phyloP scores from a whole-genome alignment of 2,329 filamentous ascomycete genomes.

The Pseudogymnoascus sp. region DNA sequence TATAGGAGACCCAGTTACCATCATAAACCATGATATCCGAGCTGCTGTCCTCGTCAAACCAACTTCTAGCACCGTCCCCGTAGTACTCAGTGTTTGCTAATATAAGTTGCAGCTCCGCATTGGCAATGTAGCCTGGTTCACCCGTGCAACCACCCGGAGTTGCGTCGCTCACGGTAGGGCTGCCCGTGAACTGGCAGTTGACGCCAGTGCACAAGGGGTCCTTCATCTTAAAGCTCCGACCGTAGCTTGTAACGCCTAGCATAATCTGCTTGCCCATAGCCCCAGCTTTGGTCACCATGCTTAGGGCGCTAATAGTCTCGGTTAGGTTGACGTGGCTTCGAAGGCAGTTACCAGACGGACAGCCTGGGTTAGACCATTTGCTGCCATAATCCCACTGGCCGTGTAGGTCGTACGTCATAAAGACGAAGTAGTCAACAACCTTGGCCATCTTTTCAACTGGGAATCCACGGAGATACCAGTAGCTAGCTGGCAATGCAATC shows the following conservation, averaged over 20 bases:
- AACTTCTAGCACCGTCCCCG: too few relatives aligned
- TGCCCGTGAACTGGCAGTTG: too few relatives aligned
- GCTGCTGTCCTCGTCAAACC: too few relatives aligned
- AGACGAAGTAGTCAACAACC: conserved; percentile 27
- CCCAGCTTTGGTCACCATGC: conserved; percentile 34
- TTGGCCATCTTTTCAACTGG: conserved; percentile 29
- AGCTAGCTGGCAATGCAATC: conserved; percentile 14
- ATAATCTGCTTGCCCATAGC: conserved; percentile 25
- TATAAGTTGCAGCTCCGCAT: too few relatives aligned
- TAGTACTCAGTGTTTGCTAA: too few relatives aligned
- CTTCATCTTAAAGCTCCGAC: conserved; percentile 30
- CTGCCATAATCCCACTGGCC: conserved; percentile 33
- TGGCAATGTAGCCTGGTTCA: too few relatives aligned
- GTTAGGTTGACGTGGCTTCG: conserved; percentile 33
- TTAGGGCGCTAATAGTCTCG: conserved; percentile 28
- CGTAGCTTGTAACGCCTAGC: conserved; percentile 31
- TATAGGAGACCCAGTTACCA: too few relatives aligned
- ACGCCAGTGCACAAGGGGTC: too few relatives aligned
- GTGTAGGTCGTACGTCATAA: conserved; percentile 29
- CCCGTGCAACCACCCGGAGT: too few relatives aligned
- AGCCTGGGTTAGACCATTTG: conserved; percentile 29
- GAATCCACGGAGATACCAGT: conserved; percentile 34
- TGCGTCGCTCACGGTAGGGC: too few relatives aligned
- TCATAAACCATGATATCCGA: too few relatives aligned
- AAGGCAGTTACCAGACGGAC: conserved; percentile 27